Conservation (phyloP, 2,329 filamentous ascomycete genomes). For the Zymoseptoria tritici region DNA sequence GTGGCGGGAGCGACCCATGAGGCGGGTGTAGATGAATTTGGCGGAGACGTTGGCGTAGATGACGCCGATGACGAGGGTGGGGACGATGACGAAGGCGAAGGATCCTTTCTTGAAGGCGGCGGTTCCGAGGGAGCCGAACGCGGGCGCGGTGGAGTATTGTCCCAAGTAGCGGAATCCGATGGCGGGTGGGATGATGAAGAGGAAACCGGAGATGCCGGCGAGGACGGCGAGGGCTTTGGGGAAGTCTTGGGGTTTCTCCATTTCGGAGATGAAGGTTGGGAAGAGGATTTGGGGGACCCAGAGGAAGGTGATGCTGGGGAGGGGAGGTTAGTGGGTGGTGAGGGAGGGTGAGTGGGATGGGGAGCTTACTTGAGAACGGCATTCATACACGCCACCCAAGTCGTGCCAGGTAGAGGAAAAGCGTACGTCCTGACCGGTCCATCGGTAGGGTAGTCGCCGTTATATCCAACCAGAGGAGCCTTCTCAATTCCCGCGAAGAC, state of each 20-base stretch:
- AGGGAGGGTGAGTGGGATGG: slow-evolving; percentile 19
- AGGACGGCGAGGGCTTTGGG: slow-evolving; percentile 45
- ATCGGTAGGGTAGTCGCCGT: slow-evolving; percentile 38
- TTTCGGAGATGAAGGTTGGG: slow-evolving; percentile 46
- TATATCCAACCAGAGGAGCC: slow-evolving; percentile 40
- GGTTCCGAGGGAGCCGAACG: slow-evolving; percentile 41
- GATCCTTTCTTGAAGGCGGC: slow-evolving; percentile 42
- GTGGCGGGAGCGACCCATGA: slow-evolving; percentile 40
- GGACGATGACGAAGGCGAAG: slow-evolving; percentile 46
- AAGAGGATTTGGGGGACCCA: slow-evolving; percentile 48
- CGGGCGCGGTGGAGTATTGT: slow-evolving; percentile 44
- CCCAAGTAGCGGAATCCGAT: slow-evolving; percentile 45
- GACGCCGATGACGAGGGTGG: slow-evolving; percentile 43
- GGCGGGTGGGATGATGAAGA: slow-evolving; percentile 44
- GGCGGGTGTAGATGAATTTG: slow-evolving; percentile 40
- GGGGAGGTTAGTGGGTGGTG: neutral
- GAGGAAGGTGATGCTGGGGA: slow-evolving; percentile 34
- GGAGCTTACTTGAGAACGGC: slow-evolving; percentile 36
- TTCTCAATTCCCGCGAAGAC: slow-evolving; percentile 42
- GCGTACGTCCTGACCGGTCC: slow-evolving; percentile 42
- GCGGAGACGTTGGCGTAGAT: slow-evolving; percentile 45
- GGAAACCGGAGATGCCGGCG: slow-evolving; percentile 37
- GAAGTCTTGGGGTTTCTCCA: slow-evolving; percentile 45
- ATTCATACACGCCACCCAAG: slow-evolving; percentile 43
- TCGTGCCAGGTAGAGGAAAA: slow-evolving; percentile 41